phyloP scores from a whole-genome alignment of 805 yeast species.

The Sugiyamaella marilandica region DNA sequence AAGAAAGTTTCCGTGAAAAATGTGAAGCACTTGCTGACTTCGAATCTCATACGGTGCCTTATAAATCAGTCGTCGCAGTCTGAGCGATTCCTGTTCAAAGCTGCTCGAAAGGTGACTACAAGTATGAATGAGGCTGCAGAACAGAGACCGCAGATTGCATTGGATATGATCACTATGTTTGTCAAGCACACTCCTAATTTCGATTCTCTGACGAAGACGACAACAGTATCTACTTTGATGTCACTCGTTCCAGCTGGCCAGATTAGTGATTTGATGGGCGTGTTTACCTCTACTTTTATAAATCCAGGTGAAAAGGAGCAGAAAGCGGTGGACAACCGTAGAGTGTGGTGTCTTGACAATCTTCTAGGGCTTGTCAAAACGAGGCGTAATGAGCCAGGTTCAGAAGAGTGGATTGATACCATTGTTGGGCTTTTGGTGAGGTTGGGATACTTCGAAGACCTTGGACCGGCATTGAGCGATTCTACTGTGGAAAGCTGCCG shows the following conservation, averaged over 20 bases:
- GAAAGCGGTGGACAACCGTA: constrained; percentile 31
- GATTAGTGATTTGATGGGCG: constrained; percentile 24
- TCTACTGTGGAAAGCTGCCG: constrained; percentile 27
- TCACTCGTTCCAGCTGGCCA: constrained; percentile 10
- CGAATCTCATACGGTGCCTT: constrained; percentile 63
- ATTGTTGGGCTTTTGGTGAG: constrained; percentile 39
- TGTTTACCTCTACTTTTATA: constrained; percentile 18
- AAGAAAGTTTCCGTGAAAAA: constrained; percentile 24
- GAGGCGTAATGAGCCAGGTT: constrained; percentile 18
- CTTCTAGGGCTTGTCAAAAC: constrained; percentile 42
- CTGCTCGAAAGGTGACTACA: constrained; percentile 51
- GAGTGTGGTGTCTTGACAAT: constrained; percentile 59
- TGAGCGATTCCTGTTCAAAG: constrained; percentile 60
- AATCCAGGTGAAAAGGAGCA: constrained; percentile 18
- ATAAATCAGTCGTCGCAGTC: constrained; percentile 70
- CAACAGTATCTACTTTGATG: constrained; percentile 49
- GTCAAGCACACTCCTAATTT: constrained; percentile 47
- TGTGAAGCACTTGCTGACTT: constrained; percentile 26
- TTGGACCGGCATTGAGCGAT: constrained; percentile 18
- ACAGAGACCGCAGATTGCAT: constrained; percentile 35
- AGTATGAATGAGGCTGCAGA: constrained; percentile 38
- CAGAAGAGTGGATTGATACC: constrained; percentile 32
- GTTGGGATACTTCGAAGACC: constrained; percentile 39
- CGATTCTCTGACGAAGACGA: constrained; percentile 71
- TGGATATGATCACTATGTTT: constrained; percentile 33